A percentile compares a stretch with the other conserved stretches of the same genome.
Conservation (phyloP, 371 early-diverging fungal species). For the Zopfochytrium polystomum region DNA sequence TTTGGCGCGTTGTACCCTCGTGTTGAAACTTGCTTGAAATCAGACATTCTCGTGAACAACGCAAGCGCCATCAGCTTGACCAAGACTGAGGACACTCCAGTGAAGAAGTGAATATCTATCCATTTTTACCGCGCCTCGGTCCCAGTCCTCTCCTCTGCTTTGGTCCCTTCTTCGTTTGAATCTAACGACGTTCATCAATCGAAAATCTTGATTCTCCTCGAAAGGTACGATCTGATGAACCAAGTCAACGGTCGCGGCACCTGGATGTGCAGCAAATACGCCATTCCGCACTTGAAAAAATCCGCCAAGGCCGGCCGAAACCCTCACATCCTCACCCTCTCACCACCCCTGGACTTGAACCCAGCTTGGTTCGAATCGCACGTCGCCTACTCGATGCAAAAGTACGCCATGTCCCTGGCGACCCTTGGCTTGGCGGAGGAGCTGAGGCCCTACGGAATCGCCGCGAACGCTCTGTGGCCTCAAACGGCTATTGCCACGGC, state of each 20-base stretch:
- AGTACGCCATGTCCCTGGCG: conserved; percentile 70
- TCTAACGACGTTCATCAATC: not conserved
- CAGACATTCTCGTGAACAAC: conserved; percentile 79
- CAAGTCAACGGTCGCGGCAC: conserved; percentile 77
- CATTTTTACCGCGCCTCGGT: too few relatives aligned
- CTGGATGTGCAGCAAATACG: conserved; percentile 70
- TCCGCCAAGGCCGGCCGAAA: conserved; percentile 48
- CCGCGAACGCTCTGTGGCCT: conserved; percentile 82
- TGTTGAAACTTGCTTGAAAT: conserved; percentile 53
- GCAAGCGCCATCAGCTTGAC: conserved; percentile 72
- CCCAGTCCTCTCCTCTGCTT: not conserved
- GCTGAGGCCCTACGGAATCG: conserved; percentile 61
- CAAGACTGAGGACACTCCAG: conserved; percentile 56
- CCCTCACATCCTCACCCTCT: conserved; percentile 71
- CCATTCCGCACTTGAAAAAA: conserved; percentile 65
- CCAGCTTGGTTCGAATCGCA: conserved; percentile 65
- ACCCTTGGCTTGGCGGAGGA: conserved; percentile 73
- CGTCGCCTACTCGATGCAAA: conserved; percentile 74
- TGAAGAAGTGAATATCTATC: conserved; percentile 75
- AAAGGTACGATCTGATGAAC: conserved; percentile 75
- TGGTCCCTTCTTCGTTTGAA: not conserved
- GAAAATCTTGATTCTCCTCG: too few relatives aligned
- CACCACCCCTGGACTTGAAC: conserved; percentile 69
- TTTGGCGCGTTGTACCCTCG: not conserved
- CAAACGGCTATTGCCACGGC: conserved; percentile 70